A percentile compares a stretch with the other conserved stretches of the same genome.
These are phyloP conservation scores for Agarophyton chilense DNA, from an alignment of 23 red algal genomes.

Conservation along the genomic window DNA sequence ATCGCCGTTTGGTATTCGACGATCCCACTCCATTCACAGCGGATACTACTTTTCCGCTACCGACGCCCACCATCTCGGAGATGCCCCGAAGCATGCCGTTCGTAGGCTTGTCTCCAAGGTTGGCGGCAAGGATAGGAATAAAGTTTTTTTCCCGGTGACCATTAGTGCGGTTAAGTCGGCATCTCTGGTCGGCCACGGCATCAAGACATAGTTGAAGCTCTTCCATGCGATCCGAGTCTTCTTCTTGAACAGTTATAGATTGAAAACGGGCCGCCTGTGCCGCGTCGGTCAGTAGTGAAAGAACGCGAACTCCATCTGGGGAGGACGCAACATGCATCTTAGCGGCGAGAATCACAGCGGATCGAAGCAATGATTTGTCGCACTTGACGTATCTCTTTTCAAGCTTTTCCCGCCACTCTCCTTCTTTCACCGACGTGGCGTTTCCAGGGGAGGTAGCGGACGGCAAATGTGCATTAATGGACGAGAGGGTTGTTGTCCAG, in stretches of 20 bases:
- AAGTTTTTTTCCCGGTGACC: constrained; percentile 8
- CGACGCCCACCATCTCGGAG: constrained; percentile 43
- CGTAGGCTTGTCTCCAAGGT: constrained; percentile 6
- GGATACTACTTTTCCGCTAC: background rate
- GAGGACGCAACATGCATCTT: constrained; percentile 8
- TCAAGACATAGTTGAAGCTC: constrained; percentile 30
- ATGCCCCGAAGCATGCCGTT: constrained; percentile 24
- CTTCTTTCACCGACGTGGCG: constrained; percentile 12
- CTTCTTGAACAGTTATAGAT: background rate
- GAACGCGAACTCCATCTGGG: constrained; percentile 23
- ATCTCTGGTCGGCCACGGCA: background rate
- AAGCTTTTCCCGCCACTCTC: constrained; percentile 20
- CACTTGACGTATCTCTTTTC: background rate
- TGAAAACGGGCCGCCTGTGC: constrained; percentile 1
- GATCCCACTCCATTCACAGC: constrained; percentile 3
- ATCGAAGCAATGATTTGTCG: constrained; percentile 15
- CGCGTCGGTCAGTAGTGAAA: constrained; percentile 38
- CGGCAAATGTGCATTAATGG: constrained; percentile 40
- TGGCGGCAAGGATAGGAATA: constrained; percentile 9
- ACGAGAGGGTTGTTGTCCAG: constrained; percentile 43
- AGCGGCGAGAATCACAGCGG: constrained; percentile 19
- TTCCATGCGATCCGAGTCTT: constrained; percentile 26
- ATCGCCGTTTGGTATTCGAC: constrained; percentile 10
- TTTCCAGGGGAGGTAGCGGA: constrained; percentile 22
- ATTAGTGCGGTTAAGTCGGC: background rate